Percentiles rank a stretch among this genome's conserved stretches.
These are phyloP conservation scores for Chaetomiaceae sp. DNA, from an alignment of 2,329 filamentous ascomycete species.

Conservation along the genomic window DNA sequence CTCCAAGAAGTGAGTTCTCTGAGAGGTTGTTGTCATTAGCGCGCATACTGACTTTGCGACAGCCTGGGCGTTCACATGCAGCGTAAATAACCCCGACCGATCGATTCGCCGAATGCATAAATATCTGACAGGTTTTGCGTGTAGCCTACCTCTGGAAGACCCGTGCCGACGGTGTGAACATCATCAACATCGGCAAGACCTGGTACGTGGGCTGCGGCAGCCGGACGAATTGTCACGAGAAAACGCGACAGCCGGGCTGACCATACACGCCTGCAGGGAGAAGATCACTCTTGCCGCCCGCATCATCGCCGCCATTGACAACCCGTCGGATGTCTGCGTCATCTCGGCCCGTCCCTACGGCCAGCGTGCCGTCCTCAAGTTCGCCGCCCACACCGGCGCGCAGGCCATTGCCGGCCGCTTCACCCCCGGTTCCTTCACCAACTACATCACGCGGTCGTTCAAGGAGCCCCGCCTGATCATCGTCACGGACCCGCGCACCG, in stretches of 20 bases:
- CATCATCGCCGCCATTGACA: slow-evolving; percentile 98
- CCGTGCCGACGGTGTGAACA: slow-evolving; percentile 95
- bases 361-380: slow-evolving; percentile 99
- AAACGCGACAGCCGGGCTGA: not conserved
- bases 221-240: not conserved
- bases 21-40: not conserved
- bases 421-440: slow-evolving; percentile 99
- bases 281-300: slow-evolving; percentile 98
- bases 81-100: slow-evolving; percentile 24
- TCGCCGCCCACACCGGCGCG: slow-evolving; percentile 96
- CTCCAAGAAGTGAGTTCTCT: slow-evolving; percentile 68
- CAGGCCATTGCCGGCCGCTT: slow-evolving; percentile 98
- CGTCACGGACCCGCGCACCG: slow-evolving; percentile 98
- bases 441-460: slow-evolving; percentile 99
- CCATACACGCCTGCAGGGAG: slow-evolving; percentile 61
- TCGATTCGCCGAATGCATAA: not conserved
- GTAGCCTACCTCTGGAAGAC: slow-evolving; percentile 96
- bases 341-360: slow-evolving; percentile 99
- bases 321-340: slow-evolving; percentile 98
- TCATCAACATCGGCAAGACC: slow-evolving; percentile 99
- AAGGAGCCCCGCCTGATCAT: slow-evolving; percentile 99
- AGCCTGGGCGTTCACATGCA: slow-evolving; percentile 87
- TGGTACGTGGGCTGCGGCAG: slow-evolving; percentile 59
- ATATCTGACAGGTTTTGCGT: slow-evolving; percentile 76
- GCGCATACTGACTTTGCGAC: slow-evolving; percentile 12